phyloP scores from a whole-genome alignment of 768 basidiomycete species.

The Leccinum sublutescens region DNA sequence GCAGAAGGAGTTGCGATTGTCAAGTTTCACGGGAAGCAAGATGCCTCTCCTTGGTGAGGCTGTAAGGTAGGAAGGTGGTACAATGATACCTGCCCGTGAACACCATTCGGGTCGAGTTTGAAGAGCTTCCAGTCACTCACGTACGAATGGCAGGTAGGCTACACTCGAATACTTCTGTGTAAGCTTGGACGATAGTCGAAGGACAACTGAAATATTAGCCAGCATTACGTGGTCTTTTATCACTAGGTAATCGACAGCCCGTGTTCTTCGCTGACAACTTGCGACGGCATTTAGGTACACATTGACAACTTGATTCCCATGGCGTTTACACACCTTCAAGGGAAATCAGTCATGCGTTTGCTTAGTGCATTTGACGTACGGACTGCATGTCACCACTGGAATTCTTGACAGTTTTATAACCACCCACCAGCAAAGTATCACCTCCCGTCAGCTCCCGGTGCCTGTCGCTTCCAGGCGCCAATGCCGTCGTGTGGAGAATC shows the following conservation, averaged over 20 bases:
- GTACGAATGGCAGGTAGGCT: neutral
- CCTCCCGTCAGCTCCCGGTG: neutral
- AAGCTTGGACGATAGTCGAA: neutral
- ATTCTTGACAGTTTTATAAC: conserved; percentile 41
- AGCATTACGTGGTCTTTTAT: conserved; percentile 35
- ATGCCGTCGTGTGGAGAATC: conserved; percentile 41
- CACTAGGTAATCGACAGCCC: conserved; percentile 2
- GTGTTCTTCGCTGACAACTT: neutral
- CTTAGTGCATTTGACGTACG: neutral
- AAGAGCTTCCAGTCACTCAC: neutral
- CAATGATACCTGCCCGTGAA: neutral
- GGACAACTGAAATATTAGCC: neutral
- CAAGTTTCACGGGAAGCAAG: neutral
- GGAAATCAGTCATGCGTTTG: neutral
- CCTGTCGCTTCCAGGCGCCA: conserved; percentile 24
- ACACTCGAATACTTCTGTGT: neutral
- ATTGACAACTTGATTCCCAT: neutral
- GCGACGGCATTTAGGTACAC: neutral
- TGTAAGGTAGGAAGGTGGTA: neutral
- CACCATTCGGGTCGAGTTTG: no score
- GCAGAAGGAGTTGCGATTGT: neutral
- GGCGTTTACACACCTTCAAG: neutral
- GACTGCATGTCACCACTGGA: conserved; percentile 32
- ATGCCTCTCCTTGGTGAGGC: neutral
- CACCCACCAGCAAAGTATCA: conserved; percentile 32